Percentiles rank a stretch among this genome's conserved stretches.
Evolutionary conservation across 108 stramenopile species (phyloP).

Genomic region (Cyclotella atomus): DNA sequence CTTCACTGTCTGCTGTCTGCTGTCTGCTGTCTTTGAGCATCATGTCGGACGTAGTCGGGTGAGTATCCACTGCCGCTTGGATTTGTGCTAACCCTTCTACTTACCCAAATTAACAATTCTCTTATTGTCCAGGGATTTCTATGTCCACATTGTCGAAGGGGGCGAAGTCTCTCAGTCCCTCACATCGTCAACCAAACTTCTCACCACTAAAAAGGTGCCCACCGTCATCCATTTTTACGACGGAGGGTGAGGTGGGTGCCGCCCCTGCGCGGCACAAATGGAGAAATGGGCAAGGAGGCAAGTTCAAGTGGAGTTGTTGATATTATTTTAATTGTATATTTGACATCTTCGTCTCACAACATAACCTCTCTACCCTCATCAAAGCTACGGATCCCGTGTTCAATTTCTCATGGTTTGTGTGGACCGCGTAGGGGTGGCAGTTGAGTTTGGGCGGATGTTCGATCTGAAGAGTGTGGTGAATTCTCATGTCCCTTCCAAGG

Average conservation of each 20-base stretch:
- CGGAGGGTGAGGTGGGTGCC: constrained; percentile 67
- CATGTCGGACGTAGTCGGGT: too few relatives aligned
- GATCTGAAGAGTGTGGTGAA: constrained; percentile 31
- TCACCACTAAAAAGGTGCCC: constrained; percentile 30
- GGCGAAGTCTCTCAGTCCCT: not conserved
- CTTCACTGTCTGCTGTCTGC: too few relatives aligned
- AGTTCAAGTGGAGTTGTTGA: too few relatives aligned
- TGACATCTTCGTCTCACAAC: too few relatives aligned
- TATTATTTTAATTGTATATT: too few relatives aligned
- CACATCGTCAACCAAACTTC: constrained; percentile 26
- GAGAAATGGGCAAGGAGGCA: constrained; percentile 40
- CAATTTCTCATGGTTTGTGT: constrained; percentile 60
- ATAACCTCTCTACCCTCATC: too few relatives aligned
- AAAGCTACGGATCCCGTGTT: constrained; percentile 22
- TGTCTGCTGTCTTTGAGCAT: too few relatives aligned
- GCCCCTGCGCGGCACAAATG: constrained; percentile 67
- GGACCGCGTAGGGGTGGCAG: constrained; percentile 40
- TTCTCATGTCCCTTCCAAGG: constrained; percentile 37
- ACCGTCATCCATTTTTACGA: constrained; percentile 54
- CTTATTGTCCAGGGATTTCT: constrained; percentile 44
- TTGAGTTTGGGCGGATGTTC: constrained; percentile 48
- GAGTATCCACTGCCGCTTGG: too few relatives aligned
- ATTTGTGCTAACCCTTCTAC: too few relatives aligned
- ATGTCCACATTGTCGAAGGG: constrained; percentile 43
- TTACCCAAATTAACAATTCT: too few relatives aligned